These are phyloP conservation scores for Gracilariopsis chorda DNA, from an alignment of 23 red algal species.

Conservation along the genomic window DNA sequence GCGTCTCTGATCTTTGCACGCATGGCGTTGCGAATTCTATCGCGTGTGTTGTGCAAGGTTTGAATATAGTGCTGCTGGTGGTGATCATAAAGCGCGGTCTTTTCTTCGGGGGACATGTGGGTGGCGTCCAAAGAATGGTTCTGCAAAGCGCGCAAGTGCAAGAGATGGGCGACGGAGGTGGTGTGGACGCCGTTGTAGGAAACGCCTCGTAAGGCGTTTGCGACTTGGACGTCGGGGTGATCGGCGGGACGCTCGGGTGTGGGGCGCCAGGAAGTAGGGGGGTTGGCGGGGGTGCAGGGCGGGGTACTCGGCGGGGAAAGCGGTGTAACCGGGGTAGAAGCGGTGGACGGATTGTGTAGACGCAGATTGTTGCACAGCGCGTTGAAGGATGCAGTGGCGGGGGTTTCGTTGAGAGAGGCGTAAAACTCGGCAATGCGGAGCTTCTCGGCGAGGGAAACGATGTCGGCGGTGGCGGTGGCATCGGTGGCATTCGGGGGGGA, in stretches of 20 bases:
- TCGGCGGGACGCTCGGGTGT: background rate
- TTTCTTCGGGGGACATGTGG: background rate
- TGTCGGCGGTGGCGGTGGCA: background rate
- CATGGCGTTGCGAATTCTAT: background rate
- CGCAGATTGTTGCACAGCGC: background rate
- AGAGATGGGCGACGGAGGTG: background rate
- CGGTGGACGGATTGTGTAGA: background rate
- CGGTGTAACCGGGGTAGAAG: background rate
- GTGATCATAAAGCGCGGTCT: background rate
- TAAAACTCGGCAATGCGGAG: background rate
- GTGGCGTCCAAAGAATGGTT: background rate
- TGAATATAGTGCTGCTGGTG: background rate
- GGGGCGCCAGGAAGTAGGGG: background rate
- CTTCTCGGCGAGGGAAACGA: background rate
- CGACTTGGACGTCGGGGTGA: background rate
- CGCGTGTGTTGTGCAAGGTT: background rate
- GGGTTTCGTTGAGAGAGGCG: background rate
- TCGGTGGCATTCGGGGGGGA: background rate
- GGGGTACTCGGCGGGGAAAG: background rate
- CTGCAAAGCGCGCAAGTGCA: conserved; percentile 2
- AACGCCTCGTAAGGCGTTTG: background rate
- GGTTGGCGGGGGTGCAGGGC: background rate
- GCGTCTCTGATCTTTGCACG: background rate
- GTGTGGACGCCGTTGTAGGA: background rate
- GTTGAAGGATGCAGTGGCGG: conserved; percentile 2